Conservation (phyloP, 1,284 basidiomycete species). For the Austroboletus novae-zelandiae region DNA sequence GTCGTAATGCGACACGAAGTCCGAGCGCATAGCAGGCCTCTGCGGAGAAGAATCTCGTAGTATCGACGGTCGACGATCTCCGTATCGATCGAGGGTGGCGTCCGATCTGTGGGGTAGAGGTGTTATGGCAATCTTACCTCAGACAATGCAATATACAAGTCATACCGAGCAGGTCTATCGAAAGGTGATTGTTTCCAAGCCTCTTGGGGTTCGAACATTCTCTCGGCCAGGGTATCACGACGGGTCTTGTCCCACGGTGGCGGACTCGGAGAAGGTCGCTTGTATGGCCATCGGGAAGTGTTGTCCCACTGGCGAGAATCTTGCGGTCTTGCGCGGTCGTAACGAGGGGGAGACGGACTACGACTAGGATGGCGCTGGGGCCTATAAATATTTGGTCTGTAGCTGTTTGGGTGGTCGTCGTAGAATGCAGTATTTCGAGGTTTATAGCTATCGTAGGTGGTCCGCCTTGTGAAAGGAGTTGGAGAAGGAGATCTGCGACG, state of each 20-base stretch:
- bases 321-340: conserved; percentile 36
- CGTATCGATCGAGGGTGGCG: conserved; percentile 25
- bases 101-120: conserved; percentile 23
- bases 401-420: conserved; percentile 41
- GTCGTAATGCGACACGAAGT: conserved; percentile 34
- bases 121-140: conserved; percentile 26
- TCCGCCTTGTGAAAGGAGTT: conserved; percentile 35
- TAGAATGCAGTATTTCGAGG: conserved; percentile 42
- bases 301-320: conserved; percentile 35
- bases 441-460: conserved; percentile 51
- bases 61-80: conserved; percentile 31
- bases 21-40: conserved; percentile 28
- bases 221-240: conserved; percentile 46
- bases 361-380: conserved; percentile 42
- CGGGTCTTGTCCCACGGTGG: conserved; percentile 33
- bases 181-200: conserved; percentile 62
- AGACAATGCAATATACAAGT: conserved; percentile 15
- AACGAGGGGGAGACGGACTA: conserved; percentile 53
- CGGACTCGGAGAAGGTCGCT: conserved; percentile 34
- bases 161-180: conserved; percentile 32
- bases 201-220: conserved; percentile 70
- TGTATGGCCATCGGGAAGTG: conserved; percentile 29
- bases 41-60: conserved; percentile 36
- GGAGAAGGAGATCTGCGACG: conserved; percentile 46
- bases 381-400: conserved; percentile 38